phyloP scores from a whole-genome alignment of 768 basidiomycete genomes.

The Thelephora aurantiotincta region DNA sequence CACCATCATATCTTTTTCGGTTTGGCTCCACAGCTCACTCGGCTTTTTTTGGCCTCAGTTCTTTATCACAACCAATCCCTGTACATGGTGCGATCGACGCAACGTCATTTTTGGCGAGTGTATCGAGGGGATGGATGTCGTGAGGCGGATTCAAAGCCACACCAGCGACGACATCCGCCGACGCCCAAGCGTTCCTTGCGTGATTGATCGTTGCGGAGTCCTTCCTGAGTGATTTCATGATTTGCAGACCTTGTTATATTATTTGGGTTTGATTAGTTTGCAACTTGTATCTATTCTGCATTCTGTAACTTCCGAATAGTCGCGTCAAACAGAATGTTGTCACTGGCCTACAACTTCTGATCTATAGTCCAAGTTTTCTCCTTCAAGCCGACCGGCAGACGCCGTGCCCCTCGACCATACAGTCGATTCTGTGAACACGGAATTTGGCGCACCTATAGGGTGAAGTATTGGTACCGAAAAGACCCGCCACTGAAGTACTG shows the following conservation, averaged over 20 bases:
- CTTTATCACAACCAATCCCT: slow-evolving; percentile 24
- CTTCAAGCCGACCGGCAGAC: too few species aligned
- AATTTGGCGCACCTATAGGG: too few species aligned
- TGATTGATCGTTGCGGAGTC: slow-evolving; percentile 13
- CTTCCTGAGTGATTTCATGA: slow-evolving; percentile 1
- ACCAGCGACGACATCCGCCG: slow-evolving; percentile 17
- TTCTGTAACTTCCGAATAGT: too few species aligned
- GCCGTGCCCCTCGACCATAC: too few species aligned
- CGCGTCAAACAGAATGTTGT: too few species aligned
- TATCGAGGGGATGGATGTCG: slow-evolving; percentile 24
- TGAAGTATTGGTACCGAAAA: too few species aligned
- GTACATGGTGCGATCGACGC: slow-evolving; percentile 26
- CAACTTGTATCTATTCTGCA: too few species aligned
- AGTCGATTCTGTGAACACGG: too few species aligned
- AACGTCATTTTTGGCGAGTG: slow-evolving; percentile 33
- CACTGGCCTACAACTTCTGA: too few species aligned
- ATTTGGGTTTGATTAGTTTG: too few species aligned
- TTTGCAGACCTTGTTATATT: too few species aligned
- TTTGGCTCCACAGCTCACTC: background rate
- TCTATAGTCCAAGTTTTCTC: too few species aligned
- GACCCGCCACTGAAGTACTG: background rate
- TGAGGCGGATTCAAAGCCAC: slow-evolving; percentile 19
- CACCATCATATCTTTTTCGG: background rate
- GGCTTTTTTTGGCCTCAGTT: slow-evolving; percentile 14
- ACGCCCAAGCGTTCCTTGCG: slow-evolving; percentile 13